Conservation (phyloP, 1,284 basidiomycete genomes). For the Rhodotorula sp. region DNA sequence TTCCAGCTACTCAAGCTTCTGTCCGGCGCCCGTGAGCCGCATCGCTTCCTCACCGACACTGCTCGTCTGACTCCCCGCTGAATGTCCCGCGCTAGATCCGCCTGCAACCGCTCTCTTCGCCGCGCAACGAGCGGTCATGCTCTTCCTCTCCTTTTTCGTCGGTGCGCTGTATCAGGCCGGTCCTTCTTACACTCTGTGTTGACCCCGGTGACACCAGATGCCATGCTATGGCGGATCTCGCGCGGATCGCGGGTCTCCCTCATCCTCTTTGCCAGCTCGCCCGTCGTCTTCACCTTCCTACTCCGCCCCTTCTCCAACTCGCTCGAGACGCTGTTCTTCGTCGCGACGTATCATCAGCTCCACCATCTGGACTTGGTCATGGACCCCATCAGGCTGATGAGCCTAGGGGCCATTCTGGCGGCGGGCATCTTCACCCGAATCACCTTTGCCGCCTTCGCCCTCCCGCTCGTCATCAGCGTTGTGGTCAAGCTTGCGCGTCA, state of each 20-base stretch:
- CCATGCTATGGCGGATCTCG: neutral
- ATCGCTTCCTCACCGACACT: neutral
- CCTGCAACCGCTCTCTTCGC: conserved; percentile 34
- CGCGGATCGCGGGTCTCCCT: neutral
- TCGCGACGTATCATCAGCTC: conserved; percentile 22
- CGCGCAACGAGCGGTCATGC: conserved; percentile 36
- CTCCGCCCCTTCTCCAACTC: conserved; percentile 51
- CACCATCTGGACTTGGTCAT: neutral
- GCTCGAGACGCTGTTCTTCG: conserved; percentile 46
- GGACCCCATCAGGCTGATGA: neutral
- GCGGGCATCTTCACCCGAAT: conserved; percentile 48
- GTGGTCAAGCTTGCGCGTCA: neutral
- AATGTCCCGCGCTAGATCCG: conserved; percentile 9
- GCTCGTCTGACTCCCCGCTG: neutral
- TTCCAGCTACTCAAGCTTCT: conserved; percentile 28
- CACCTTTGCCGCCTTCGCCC: conserved; percentile 48
- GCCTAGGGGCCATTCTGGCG: conserved; percentile 25
- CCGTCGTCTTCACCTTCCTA: conserved; percentile 47
- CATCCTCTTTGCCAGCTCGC: conserved; percentile 44
- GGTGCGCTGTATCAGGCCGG: conserved; percentile 24
- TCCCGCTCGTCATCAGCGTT: conserved; percentile 24
- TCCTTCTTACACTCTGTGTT: too few species aligned
- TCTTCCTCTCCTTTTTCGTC: conserved; percentile 30
- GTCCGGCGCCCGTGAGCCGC: conserved; percentile 1
- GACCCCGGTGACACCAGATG: neutral